Conservation (phyloP, 345 rosid genomes). For the Diplotaxis tenuifolia region DNA sequence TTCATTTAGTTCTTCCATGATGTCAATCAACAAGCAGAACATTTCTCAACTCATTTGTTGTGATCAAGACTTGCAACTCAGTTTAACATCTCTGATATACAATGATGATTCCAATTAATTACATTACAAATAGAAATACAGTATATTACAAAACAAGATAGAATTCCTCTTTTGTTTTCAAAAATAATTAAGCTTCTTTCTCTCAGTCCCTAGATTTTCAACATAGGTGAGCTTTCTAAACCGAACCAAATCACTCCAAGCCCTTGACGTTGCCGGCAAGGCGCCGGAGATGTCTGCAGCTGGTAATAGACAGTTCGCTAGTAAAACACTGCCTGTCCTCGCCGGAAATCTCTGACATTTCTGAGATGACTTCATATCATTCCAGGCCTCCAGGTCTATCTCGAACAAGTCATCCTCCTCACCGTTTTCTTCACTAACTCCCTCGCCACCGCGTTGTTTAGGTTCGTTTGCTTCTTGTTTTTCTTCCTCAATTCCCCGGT, state of each 20-base stretch:
- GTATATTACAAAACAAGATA: not conserved
- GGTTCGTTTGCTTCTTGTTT: conserved; percentile 2
- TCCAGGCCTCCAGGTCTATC: conserved; percentile 26
- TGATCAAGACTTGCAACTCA: not conserved
- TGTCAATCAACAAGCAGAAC: not conserved
- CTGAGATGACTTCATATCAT: not conserved
- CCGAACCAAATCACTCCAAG: conserved; percentile 22
- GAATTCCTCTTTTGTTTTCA: not conserved
- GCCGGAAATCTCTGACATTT: conserved; percentile 15
- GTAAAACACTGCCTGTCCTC: conserved; percentile 16
- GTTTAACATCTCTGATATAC: not conserved
- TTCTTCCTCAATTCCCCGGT: conserved; percentile 1
- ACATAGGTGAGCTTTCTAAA: not conserved
- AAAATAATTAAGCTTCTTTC: not conserved
- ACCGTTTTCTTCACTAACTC: conserved; percentile 1
- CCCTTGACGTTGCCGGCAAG: conserved; percentile 22
- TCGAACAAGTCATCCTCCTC: conserved; percentile 37
- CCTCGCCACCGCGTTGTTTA: not conserved
- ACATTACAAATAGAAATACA: not conserved
- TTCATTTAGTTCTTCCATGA: no score
- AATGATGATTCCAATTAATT: not conserved
- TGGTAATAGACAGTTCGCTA: conserved; percentile 19
- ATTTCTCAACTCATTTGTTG: not conserved
- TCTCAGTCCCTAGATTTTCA: not conserved
- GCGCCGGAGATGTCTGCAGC: conserved; percentile 20